phyloP scores from a whole-genome alignment of 495 filamentous ascomycete genomes.

The Xylaria curta region DNA sequence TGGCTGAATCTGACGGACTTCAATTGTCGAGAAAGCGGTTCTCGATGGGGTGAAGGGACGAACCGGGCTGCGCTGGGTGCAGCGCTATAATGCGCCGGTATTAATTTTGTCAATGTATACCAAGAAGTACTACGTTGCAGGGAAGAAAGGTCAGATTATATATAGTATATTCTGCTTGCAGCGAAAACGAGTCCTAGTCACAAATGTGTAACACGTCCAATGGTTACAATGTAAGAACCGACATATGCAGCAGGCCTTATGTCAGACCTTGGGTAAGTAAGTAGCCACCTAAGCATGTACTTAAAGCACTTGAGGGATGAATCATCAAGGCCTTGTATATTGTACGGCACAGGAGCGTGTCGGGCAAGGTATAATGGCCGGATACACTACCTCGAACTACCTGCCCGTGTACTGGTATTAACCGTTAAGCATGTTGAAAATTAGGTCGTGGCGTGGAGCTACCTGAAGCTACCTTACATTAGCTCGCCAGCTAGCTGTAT shows the following conservation, averaged over 20 bases:
- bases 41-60: not conserved
- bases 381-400: not conserved
- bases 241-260: not conserved
- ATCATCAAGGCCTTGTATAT: not conserved
- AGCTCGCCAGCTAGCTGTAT: constrained; percentile 11
- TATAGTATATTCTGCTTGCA: not conserved
- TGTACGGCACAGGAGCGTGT: not conserved
- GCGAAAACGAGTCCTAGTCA: not conserved
- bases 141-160: not conserved
- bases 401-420: not conserved
- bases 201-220: constrained; percentile 10
- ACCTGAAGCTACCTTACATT: constrained; percentile 23
- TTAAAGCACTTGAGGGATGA: not conserved
- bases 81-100: not conserved
- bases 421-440: not conserved
- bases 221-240: not conserved
- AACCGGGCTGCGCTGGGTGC: not conserved
- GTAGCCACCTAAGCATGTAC: not conserved
- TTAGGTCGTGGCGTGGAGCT: constrained; percentile 19
- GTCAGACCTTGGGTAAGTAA: not conserved
- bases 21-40: not conserved
- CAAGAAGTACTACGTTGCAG: not conserved
- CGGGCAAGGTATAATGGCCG: not conserved
- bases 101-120: not conserved
- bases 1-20: not conserved